A percentile compares a stretch with the other conserved stretches of the same genome.
Evolutionary conservation across 805 yeast species (phyloP).

Genomic region (Naumovozyma castellii): DNA sequence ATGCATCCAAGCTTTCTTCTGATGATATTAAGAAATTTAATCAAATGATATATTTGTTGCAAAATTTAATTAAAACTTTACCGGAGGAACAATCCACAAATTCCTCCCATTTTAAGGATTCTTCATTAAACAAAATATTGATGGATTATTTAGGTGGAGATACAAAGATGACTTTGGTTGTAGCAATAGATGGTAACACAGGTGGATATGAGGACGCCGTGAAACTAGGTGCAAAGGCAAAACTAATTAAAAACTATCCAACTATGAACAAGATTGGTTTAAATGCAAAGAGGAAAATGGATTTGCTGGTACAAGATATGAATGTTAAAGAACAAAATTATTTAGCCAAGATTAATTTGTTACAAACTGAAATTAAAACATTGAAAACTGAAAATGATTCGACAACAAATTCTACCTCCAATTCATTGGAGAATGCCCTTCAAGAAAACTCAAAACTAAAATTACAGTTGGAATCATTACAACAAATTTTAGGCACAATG

Average conservation of each 20-base stretch:
- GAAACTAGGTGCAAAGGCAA: conserved; percentile 14
- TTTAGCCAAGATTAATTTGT: conserved; percentile 5
- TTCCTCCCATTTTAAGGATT: conserved; percentile 38
- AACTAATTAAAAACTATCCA: conserved; percentile 50
- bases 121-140: conserved; percentile 66
- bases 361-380: conserved; percentile 8
- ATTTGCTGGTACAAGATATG: conserved; percentile 42
- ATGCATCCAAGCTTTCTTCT: conserved; percentile 54
- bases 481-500: neutral
- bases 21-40: conserved; percentile 84
- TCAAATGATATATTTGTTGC: conserved; percentile 64
- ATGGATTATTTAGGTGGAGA: conserved; percentile 80
- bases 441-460: conserved; percentile 6
- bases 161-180: conserved; percentile 61
- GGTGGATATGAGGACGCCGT: neutral
- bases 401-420: neutral
- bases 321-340: conserved; percentile 24
- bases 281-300: conserved; percentile 30
- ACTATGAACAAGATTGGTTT: conserved; percentile 41
- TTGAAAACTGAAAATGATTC: conserved; percentile 1
- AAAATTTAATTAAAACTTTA: conserved; percentile 70
- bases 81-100: conserved; percentile 27
- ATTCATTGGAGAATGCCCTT: neutral
- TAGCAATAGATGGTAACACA: conserved; percentile 30
- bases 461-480: conserved; percentile 4